Percentiles rank a stretch among this genome's conserved stretches.
phyloP scores from a whole-genome alignment of 2,329 filamentous ascomycete species.

The Pestalotiopsis sp. region DNA sequence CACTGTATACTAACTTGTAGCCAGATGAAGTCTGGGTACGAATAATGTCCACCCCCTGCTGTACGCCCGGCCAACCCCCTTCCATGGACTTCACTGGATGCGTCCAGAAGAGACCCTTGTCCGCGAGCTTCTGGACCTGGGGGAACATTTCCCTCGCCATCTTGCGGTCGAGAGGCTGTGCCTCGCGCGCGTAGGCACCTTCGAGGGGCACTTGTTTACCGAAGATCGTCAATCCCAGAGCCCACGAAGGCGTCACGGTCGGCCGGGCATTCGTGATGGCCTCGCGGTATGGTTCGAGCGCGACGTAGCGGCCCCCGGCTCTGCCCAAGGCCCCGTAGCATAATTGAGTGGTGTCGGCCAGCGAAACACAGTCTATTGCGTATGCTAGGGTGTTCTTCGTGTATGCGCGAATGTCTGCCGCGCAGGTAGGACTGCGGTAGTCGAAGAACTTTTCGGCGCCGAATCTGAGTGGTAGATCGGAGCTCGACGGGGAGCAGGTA shows the following conservation, averaged over 20 bases:
- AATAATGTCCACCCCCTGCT: background rate
- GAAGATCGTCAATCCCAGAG: background rate
- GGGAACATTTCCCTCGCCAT: background rate
- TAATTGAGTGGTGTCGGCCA: constrained; percentile 37
- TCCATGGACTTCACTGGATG: background rate
- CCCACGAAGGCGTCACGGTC: background rate
- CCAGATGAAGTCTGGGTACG: background rate
- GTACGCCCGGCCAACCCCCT: background rate
- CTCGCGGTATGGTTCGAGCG: constrained; percentile 17
- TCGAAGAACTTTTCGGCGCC: constrained; percentile 53
- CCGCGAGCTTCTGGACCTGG: background rate
- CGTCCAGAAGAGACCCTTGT: background rate
- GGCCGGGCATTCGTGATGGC: background rate
- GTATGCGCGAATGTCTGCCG: constrained; percentile 46
- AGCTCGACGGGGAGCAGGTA: constrained; percentile 45
- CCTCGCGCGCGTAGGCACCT: background rate
- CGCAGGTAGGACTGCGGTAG: constrained; percentile 47
- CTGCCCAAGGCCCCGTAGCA: constrained; percentile 40
- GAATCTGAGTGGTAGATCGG: constrained; percentile 45
- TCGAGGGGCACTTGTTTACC: background rate
- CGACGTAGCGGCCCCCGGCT: constrained; percentile 22
- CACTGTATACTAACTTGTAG: background rate
- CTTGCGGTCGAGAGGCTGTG: background rate
- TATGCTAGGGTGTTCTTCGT: constrained; percentile 45
- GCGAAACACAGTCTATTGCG: constrained; percentile 52